These are phyloP conservation scores for Grosmannia clavigera DNA, from an alignment of 2,329 filamentous ascomycete species.

Conservation along the genomic window DNA sequence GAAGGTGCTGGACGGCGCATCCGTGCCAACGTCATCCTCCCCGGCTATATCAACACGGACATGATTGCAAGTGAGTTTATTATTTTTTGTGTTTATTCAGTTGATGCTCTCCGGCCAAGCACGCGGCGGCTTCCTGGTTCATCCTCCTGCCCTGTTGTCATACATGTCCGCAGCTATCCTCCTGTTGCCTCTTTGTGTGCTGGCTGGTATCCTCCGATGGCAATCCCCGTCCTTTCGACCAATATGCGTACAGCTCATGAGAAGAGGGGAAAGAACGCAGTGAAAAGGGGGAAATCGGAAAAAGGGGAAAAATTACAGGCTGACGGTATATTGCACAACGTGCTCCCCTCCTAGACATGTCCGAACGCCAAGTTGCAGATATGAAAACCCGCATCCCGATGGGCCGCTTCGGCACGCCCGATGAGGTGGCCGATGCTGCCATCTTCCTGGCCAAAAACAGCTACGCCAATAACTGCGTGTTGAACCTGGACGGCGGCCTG, in stretches of 20 bases:
- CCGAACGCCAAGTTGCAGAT: background rate
- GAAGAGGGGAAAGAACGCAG: background rate
- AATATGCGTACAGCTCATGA: background rate
- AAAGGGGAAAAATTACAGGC: background rate
- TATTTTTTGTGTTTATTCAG: conserved; percentile 4
- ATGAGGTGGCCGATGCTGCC: conserved; percentile 73
- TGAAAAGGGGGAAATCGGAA: background rate
- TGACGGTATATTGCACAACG: background rate
- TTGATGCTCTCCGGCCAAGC: background rate
- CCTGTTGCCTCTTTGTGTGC: background rate
- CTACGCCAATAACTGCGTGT: conserved; percentile 77
- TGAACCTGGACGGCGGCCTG: conserved; percentile 77
- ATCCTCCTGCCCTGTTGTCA: background rate
- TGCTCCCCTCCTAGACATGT: background rate
- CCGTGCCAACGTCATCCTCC: conserved; percentile 68
- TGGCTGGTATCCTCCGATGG: too few relatives aligned
- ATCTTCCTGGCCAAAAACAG: conserved; percentile 64
- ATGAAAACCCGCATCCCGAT: conserved; percentile 42
- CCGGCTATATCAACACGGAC: conserved; percentile 69
- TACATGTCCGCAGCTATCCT: background rate
- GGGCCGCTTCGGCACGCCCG: conserved; percentile 50
- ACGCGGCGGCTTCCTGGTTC: background rate
- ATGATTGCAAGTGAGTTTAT: conserved; percentile 57
- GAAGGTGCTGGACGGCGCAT: conserved; percentile 51
- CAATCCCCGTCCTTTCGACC: background rate